Evolutionary conservation across 1,284 basidiomycete genomes (phyloP).

Genomic region (Athelia psychrophila): DNA sequence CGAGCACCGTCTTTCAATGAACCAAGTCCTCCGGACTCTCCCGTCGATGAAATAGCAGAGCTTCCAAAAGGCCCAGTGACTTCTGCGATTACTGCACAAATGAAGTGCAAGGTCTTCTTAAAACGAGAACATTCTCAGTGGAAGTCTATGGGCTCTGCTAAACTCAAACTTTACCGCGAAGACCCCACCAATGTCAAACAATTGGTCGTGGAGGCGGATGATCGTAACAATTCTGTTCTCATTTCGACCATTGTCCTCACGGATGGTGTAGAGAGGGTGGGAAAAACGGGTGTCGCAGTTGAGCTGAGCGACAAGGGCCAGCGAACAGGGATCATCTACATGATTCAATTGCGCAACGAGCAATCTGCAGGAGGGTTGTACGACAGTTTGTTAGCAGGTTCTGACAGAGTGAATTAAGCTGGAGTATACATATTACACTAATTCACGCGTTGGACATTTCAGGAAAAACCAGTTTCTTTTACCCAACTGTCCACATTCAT

Average conservation of each 20-base stretch:
- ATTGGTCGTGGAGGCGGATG: constrained; percentile 91
- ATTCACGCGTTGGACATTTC: neutral
- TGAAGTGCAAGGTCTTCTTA: constrained; percentile 98
- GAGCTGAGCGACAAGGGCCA: constrained; percentile 89
- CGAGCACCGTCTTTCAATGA: constrained; percentile 53
- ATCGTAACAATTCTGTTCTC: constrained; percentile 71
- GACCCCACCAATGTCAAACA: constrained; percentile 90
- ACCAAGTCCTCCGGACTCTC: constrained; percentile 77
- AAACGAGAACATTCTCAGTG: constrained; percentile 96
- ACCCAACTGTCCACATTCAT: too few relatives aligned
- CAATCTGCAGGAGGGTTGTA: constrained; percentile 83
- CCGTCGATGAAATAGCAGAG: constrained; percentile 50
- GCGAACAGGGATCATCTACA: constrained; percentile 95
- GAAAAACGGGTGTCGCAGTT: constrained; percentile 95
- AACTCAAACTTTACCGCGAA: constrained; percentile 85
- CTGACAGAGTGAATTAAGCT: constrained; percentile 54
- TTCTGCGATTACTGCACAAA: constrained; percentile 81
- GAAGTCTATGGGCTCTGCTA: constrained; percentile 91
- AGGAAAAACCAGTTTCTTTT: neutral
- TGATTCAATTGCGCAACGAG: constrained; percentile 94
- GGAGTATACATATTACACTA: neutral
- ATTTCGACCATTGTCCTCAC: constrained; percentile 96
- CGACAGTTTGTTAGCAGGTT: constrained; percentile 84
- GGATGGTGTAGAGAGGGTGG: constrained; percentile 96
- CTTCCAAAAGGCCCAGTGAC: constrained; percentile 64